A percentile compares a stretch with the other conserved stretches of the same genome.
phyloP scores from a whole-genome alignment of 202 grass and related monocot genomes.

The Panicum virgatum region DNA sequence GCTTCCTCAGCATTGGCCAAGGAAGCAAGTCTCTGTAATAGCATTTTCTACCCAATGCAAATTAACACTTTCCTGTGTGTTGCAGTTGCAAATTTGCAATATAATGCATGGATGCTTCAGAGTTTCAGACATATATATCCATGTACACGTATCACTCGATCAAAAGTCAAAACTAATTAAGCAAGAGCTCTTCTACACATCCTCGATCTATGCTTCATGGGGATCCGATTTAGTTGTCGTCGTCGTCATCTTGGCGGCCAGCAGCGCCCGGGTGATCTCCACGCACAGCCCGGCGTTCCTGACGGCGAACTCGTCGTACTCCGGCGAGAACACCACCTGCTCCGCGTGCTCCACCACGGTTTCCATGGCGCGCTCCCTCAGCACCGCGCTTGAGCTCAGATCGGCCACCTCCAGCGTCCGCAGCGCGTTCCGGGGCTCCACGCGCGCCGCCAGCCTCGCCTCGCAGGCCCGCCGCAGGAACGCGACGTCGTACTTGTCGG shows the following conservation, averaged over 20 bases:
- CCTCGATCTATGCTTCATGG: not conserved
- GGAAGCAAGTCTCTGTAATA: not conserved
- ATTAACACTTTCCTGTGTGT: no score
- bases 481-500: constrained; percentile 80
- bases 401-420: constrained; percentile 73
- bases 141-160: not conserved
- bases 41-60: not conserved
- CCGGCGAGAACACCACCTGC: constrained; percentile 58
- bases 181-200: not conserved
- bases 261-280: constrained; percentile 71
- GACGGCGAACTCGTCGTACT: constrained; percentile 55
- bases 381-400: constrained; percentile 37
- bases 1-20: no score
- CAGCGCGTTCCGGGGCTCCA: constrained; percentile 52
- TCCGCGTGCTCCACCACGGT: constrained; percentile 59
- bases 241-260: constrained; percentile 18
- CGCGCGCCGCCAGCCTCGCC: constrained; percentile 38
- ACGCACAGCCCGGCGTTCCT: constrained; percentile 63
- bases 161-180: not conserved
- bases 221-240: no score
- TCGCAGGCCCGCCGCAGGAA: constrained; percentile 62
- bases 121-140: not conserved
- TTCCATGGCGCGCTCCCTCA: constrained; percentile 68
- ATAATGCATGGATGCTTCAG: no score
- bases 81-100: no score